phyloP scores from a whole-genome alignment of 2,329 filamentous ascomycete genomes.

The Harringtonia lauricola region DNA sequence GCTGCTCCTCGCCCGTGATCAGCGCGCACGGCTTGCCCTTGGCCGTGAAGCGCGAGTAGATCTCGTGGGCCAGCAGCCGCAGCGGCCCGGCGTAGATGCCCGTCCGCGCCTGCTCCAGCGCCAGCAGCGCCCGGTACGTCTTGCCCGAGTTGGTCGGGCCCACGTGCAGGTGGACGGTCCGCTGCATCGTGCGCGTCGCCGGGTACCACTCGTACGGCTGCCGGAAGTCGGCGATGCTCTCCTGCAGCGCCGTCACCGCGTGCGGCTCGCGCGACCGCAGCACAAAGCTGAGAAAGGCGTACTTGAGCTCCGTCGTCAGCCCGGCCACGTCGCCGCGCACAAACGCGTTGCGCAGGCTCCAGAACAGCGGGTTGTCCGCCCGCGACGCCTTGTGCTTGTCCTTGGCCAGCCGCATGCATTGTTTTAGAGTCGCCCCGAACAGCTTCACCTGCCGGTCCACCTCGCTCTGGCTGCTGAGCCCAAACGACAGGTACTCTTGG shows the following conservation, averaged over 20 bases:
- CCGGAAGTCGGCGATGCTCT: slow-evolving; percentile 66
- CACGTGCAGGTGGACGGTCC: slow-evolving; percentile 84
- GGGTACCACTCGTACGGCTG: slow-evolving; percentile 91
- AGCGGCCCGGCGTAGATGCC: slow-evolving; percentile 85
- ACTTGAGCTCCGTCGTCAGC: slow-evolving; percentile 48
- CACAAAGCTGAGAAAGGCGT: slow-evolving; percentile 57
- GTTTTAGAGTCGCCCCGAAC: slow-evolving; percentile 33
- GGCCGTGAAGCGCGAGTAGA: slow-evolving; percentile 77
- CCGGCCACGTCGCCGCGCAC: slow-evolving; percentile 37
- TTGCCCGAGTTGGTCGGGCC: slow-evolving; percentile 97
- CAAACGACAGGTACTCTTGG: slow-evolving; percentile 21
- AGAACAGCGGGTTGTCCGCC: slow-evolving; percentile 42
- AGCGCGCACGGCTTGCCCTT: slow-evolving; percentile 69
- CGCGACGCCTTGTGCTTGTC: slow-evolving; percentile 24
- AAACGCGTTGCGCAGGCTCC: slow-evolving; percentile 49
- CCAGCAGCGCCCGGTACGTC: slow-evolving; percentile 86
- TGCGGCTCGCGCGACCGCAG: slow-evolving; percentile 45
- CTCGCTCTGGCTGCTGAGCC: slow-evolving; percentile 26
- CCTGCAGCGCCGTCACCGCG: slow-evolving; percentile 42
- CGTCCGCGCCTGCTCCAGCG: slow-evolving; percentile 48
- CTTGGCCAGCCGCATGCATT: slow-evolving; percentile 32
- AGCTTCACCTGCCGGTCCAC: slow-evolving; percentile 31
- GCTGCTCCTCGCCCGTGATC: slow-evolving; percentile 83
- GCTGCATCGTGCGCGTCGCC: slow-evolving; percentile 64
- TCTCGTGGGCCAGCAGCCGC: slow-evolving; percentile 80